phyloP scores from a whole-genome alignment of 805 yeast species.

The Zygotorulaspora florentina region DNA sequence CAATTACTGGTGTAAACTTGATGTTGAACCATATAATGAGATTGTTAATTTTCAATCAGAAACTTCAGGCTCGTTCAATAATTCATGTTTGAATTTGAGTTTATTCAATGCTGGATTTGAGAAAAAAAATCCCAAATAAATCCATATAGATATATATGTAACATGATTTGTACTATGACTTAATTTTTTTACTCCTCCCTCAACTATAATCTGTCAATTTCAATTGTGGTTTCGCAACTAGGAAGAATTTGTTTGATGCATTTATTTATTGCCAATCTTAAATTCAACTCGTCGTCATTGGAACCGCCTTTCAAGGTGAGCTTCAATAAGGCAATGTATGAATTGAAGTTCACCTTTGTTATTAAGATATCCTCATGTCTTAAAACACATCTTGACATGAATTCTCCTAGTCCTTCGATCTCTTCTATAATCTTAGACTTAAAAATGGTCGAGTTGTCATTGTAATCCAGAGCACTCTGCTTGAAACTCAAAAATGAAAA shows the following conservation, averaged over 20 bases:
- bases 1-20: constrained; percentile 16
- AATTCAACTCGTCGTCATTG: constrained; percentile 59
- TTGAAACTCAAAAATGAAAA: background rate
- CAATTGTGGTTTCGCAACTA: constrained; percentile 31
- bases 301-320: constrained; percentile 65
- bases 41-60: constrained; percentile 28
- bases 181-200: background rate
- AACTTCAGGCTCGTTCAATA: constrained; percentile 21
- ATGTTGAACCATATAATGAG: constrained; percentile 26
- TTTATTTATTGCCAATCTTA: constrained; percentile 38
- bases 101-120: constrained; percentile 30
- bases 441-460: constrained; percentile 17
- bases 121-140: constrained; percentile 28
- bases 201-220: constrained; percentile 26
- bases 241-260: constrained; percentile 25
- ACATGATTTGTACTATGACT: background rate
- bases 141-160: constrained; percentile 1
- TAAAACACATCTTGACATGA: constrained; percentile 47
- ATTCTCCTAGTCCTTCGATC: constrained; percentile 48
- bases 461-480: background rate
- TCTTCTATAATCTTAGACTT: constrained; percentile 41
- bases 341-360: constrained; percentile 58
- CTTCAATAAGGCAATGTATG: constrained; percentile 53
- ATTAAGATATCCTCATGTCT: constrained; percentile 43
- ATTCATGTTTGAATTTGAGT: constrained; percentile 30